Evolutionary conservation across 1,284 basidiomycete genomes (phyloP), one percentile per base, ranked within the genome.

Genomic region (Flammula alnicola): DNA sequence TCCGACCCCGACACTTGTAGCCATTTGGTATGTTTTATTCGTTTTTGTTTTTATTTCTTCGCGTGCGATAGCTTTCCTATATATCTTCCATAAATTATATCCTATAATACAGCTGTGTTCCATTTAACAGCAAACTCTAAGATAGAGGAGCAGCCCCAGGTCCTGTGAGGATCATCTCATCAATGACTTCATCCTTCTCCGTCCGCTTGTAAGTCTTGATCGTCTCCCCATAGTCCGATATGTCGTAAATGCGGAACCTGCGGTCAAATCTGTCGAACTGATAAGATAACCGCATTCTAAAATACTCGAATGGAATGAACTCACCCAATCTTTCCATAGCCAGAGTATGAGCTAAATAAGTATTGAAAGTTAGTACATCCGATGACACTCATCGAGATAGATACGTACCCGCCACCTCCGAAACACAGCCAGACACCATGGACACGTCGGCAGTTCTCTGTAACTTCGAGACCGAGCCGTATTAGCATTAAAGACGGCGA

Each of bases 391-490:
- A 4, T 37, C 49, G 38, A 52, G 3, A 47, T 29, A 12, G 36
- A 9, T 17, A 72, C 81, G 63, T 60, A 86, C 73, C 90, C 86
- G 60, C 95, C 95, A 22, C 95, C 95, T 17, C 91, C 91, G 65
- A 99, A 99, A 72, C 95, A 98, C 59, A 91, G 76, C 95, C 96
- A 98, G 3, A 96, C 77, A 5, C 90, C 91, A 39, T 84, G 78
- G 5, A 94, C 78, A 6, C 95, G 81, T 56, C 86, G 77, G 62
- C 95, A 98, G 61, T 94, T 91, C 63, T 95, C 93, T 8, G 91
- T 92, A 12, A 91, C 88, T 90, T 50, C 4, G 39, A 37, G 26
- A 6, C 7, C 37, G 32, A 16, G 4, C n/a, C 14, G 5, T 16
- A 40, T 32, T 12, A 17, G 31, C 19, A 40, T 35, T 51, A n/a